Conservation (phyloP, 352 stramenopile species). For the Globisporangium carolinianum region DNA sequence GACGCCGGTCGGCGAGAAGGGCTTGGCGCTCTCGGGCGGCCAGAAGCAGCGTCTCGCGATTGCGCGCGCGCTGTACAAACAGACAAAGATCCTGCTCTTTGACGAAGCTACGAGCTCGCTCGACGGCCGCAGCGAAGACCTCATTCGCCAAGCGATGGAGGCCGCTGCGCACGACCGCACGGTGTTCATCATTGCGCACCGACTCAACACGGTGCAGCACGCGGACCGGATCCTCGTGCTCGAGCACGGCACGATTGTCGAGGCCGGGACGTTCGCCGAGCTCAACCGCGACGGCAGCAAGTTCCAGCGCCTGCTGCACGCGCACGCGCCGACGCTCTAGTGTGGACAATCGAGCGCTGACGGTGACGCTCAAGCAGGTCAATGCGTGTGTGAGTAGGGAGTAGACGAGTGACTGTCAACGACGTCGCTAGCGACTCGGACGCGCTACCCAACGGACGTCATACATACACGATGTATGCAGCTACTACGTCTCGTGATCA, state of each 20-base stretch:
- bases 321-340: slow-evolving; percentile 22
- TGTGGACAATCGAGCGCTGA: too few species aligned
- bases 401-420: too few species aligned
- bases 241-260: slow-evolving; percentile 69
- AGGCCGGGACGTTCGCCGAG: slow-evolving; percentile 71
- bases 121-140: slow-evolving; percentile 75
- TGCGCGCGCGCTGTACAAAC: slow-evolving; percentile 74
- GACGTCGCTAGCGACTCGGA: too few species aligned
- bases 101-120: slow-evolving; percentile 84
- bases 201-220: slow-evolving; percentile 82
- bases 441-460: too few species aligned
- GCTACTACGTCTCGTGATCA: not conserved
- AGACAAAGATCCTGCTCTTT: slow-evolving; percentile 75
- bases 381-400: too few species aligned
- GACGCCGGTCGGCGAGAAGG: slow-evolving; percentile 95
- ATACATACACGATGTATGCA: not conserved
- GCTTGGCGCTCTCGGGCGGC: slow-evolving; percentile 93
- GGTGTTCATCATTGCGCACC: slow-evolving; percentile 82
- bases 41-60: slow-evolving; percentile 95
- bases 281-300: slow-evolving; percentile 71
- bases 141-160: slow-evolving; percentile 61
- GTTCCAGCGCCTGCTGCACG: slow-evolving; percentile 70
- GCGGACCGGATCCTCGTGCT: slow-evolving; percentile 80
- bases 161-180: slow-evolving; percentile 59
- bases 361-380: too few species aligned